Base-by-base conservation (phyloP, 1,139 yeast species). In the Pichia sp. region DNA sequence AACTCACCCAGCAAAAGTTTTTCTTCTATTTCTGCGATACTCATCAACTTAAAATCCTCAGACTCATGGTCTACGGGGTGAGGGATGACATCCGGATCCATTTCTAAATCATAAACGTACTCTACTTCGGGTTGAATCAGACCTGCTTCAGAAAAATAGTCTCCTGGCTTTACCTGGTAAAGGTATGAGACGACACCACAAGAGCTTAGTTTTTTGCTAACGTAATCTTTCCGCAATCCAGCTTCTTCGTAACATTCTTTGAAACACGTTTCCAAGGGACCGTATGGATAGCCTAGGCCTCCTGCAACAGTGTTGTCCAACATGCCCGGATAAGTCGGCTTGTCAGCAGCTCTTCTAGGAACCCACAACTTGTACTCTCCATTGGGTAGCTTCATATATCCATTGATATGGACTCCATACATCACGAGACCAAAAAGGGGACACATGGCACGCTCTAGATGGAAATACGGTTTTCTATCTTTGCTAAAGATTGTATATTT, bases 271-370 rank as follows among this genome's bases (percentile, higher is more conserved):
- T 89, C 96, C 66, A 75, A 73, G 2, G 85, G 72, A 0, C 93
- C 91, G 61, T 81, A 75, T 0, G 96, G 97, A 66, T 85, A 77
- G 0, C 96, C 97, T 24, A 93, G 67, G 0, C 99, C 99, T 1
- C 99, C 99, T 0, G 97, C 99, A 6, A 93, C 89, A 1, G 95
- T 89, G 67, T 92, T 93, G 68, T 93, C 99, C 47, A 91, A 77
- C 88, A 83, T 86, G 0, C 89, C 87, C 0, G 99, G 98, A 72
- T 83, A 91, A 0, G 98, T 93, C 17, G 87, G 85, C 67, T 93
- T 93, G 1, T 83, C 77, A 14, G 74, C 67, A 0, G 97, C 79
- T 61, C 99, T 75, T 58, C 89, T 74, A 0, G 99, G 97, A 6
- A 92, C 77, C 98, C 98, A 93, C 55, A 93, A 65, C 63, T 81